Conservation (phyloP, 306 rosid species). For the Corylus americana region DNA sequence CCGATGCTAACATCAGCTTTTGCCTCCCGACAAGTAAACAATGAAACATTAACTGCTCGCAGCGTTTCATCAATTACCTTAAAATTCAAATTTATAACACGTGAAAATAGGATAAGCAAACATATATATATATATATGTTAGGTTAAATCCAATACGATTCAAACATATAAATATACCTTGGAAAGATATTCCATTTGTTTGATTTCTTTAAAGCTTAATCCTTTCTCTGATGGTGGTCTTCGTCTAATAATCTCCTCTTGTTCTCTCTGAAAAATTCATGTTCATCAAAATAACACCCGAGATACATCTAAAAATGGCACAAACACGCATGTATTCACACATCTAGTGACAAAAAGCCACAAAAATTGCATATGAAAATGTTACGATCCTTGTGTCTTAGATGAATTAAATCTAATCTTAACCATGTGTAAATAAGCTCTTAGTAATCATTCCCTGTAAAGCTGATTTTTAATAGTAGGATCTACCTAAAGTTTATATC, state of each 20-base stretch:
- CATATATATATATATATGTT: too few relatives aligned
- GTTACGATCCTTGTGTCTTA: too few relatives aligned
- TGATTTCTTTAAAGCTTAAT: conserved; percentile 34
- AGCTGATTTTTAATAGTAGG: too few relatives aligned
- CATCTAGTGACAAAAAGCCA: too few relatives aligned
- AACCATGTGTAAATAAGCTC: too few relatives aligned
- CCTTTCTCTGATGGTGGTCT: conserved; percentile 33
- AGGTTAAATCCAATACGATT: too few relatives aligned
- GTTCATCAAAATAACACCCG: neutral
- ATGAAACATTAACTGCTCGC: conserved; percentile 30
- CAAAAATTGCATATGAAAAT: too few relatives aligned
- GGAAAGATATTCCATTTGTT: conserved; percentile 51
- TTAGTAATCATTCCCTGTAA: too few relatives aligned
- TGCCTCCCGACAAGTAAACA: conserved; percentile 50
- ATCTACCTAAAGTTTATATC: too few relatives aligned
- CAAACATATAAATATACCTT: conserved; percentile 27
- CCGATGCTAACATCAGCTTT: conserved; percentile 33
- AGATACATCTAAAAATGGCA: neutral
- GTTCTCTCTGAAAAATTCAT: conserved; percentile 39
- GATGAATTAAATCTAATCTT: too few relatives aligned
- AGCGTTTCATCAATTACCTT: conserved; percentile 47
- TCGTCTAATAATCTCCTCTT: conserved; percentile 40
- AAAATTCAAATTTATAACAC: neutral
- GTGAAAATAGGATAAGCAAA: neutral
- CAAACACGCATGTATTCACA: neutral